Evolutionary conservation across 495 filamentous ascomycete species (phyloP).

Genomic region (Aspergillus bertholletiae): DNA sequence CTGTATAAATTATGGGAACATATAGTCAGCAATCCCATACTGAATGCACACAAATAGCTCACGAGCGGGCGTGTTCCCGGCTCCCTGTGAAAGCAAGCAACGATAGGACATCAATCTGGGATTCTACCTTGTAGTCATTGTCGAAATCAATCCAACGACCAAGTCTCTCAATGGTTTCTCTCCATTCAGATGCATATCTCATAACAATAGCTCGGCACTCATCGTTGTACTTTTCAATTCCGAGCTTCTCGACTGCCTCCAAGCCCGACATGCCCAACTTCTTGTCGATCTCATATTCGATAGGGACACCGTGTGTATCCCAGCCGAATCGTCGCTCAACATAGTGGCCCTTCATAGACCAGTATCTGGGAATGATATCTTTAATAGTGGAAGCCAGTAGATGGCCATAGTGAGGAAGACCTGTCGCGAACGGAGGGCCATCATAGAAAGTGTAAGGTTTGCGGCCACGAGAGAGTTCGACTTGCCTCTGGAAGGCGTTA

Average conservation of each 20-base stretch:
- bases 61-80: not conserved
- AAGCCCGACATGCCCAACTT: constrained; percentile 86
- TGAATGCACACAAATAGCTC: not conserved
- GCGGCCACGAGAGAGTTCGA: constrained; percentile 68
- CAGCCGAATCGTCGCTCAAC: constrained; percentile 70
- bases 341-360: constrained; percentile 95
- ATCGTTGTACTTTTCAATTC: constrained; percentile 86
- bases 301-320: constrained; percentile 95
- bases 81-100: not conserved
- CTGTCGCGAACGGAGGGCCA: constrained; percentile 64
- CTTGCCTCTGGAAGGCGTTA: constrained; percentile 77
- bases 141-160: constrained; percentile 99
- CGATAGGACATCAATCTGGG: not conserved
- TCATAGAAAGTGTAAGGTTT: constrained; percentile 68
- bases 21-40: not conserved
- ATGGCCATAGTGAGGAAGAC: constrained; percentile 93
- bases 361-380: constrained; percentile 93
- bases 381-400: constrained; percentile 95
- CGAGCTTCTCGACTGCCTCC: constrained; percentile 82
- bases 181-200: constrained; percentile 87
- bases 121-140: constrained; percentile 85
- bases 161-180: constrained; percentile 80
- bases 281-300: constrained; percentile 99
- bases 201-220: constrained; percentile 95
- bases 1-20: constrained; percentile 30